Evolutionary conservation across 2,329 filamentous ascomycete genomes (phyloP).

Genomic region (Verticillium albo-atrum): DNA sequence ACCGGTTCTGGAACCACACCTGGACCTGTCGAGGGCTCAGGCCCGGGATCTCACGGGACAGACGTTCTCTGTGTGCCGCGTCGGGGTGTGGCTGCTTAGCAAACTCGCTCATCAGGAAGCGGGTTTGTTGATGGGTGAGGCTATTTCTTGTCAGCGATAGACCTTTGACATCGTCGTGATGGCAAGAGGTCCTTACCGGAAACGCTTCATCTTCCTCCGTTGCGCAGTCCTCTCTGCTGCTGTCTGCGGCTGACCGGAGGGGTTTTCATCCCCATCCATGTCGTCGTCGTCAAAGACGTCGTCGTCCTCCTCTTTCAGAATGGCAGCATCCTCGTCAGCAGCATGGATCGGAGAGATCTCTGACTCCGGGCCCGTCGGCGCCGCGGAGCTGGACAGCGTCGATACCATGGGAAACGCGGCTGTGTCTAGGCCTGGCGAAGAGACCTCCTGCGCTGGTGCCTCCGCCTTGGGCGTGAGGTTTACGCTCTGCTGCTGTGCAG

Average conservation of each 20-base stretch:
- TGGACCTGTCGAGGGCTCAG: slow-evolving; percentile 90
- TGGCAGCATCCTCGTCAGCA: slow-evolving; percentile 25
- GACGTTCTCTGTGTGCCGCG: slow-evolving; percentile 79
- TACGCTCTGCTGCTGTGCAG: slow-evolving; percentile 16
- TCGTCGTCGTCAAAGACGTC: slow-evolving; percentile 54
- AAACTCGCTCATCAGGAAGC: slow-evolving; percentile 96
- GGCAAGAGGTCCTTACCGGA: slow-evolving; percentile 52
- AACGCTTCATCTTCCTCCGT: slow-evolving; percentile 71
- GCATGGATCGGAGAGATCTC: slow-evolving; percentile 26
- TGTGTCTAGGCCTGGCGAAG: neutral
- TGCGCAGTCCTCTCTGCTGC: slow-evolving; percentile 54
- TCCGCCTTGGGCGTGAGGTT: slow-evolving; percentile 28
- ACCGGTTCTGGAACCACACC: slow-evolving; percentile 99
- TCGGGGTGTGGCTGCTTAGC: slow-evolving; percentile 92
- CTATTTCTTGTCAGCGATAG: slow-evolving; percentile 44
- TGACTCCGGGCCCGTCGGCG: slow-evolving; percentile 28
- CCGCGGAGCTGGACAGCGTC: slow-evolving; percentile 9
- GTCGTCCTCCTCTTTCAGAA: slow-evolving; percentile 45
- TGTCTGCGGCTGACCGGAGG: slow-evolving; percentile 39
- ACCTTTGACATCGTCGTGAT: neutral
- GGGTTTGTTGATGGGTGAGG: slow-evolving; percentile 93
- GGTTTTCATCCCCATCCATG: slow-evolving; percentile 45
- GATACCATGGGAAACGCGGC: neutral
- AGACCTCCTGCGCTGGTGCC: slow-evolving; percentile 32
- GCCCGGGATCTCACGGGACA: slow-evolving; percentile 87